Conservation (phyloP, 352 stramenopile species). For the Globisporangium cystogenes region DNA sequence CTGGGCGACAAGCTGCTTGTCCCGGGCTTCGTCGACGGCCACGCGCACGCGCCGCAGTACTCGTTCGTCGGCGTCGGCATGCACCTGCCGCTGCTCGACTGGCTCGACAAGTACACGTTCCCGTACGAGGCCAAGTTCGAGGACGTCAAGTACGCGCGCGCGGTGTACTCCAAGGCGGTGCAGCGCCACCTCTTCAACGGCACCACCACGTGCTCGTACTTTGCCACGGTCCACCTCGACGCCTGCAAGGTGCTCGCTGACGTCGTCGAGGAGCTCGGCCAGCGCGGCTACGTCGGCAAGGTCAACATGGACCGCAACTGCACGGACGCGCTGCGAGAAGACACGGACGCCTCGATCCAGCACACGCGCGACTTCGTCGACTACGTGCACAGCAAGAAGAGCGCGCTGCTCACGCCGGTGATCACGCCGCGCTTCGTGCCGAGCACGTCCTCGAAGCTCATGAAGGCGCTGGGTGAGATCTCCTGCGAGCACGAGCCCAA, state of each 20-base stretch:
- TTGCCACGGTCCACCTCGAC: slow-evolving; percentile 90
- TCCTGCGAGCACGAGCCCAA: slow-evolving; percentile 68
- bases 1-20: slow-evolving; percentile 78
- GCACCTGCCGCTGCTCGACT: slow-evolving; percentile 91
- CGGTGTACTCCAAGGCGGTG: slow-evolving; percentile 89
- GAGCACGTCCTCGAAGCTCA: slow-evolving; percentile 77
- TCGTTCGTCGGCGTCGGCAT: slow-evolving; percentile 92
- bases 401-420: slow-evolving; percentile 77
- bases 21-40: slow-evolving; percentile 92
- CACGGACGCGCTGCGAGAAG: slow-evolving; percentile 76
- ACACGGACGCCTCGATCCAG: slow-evolving; percentile 75
- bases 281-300: slow-evolving; percentile 92
- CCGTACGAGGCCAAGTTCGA: slow-evolving; percentile 86
- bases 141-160: slow-evolving; percentile 46
- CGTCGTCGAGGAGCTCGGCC: slow-evolving; percentile 73
- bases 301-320: slow-evolving; percentile 96
- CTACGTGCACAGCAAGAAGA: slow-evolving; percentile 77
- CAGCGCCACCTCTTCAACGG: slow-evolving; percentile 80
- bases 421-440: slow-evolving; percentile 94
- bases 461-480: slow-evolving; percentile 75
- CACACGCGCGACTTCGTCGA: slow-evolving; percentile 87
- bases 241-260: slow-evolving; percentile 89
- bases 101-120: slow-evolving; percentile 94
- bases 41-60: slow-evolving; percentile 94
- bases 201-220: slow-evolving; percentile 95